These are phyloP conservation scores for Auricularia heimuer DNA, from an alignment of 768 basidiomycete species.

Conservation along the genomic window DNA sequence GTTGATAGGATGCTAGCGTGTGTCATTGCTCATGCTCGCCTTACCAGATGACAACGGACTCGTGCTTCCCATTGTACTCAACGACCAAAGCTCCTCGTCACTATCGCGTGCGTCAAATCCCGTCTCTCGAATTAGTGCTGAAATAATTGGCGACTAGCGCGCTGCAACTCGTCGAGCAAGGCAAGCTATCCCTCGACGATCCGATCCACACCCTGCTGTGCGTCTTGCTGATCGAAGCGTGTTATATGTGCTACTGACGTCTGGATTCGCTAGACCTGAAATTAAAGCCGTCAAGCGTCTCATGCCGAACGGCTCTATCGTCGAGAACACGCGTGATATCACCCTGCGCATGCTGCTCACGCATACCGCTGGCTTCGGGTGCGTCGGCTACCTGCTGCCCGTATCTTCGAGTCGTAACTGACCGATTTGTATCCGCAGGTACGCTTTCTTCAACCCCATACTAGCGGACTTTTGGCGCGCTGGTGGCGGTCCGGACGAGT, in stretches of 20 bases:
- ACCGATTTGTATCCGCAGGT: background rate
- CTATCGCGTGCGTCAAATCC: background rate
- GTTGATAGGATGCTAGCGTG: no score
- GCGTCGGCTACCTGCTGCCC: background rate
- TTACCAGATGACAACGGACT: background rate
- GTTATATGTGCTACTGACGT: no score
- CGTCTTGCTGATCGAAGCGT: no score
- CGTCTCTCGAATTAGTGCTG: no score
- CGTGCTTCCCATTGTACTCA: background rate
- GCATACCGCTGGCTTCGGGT: background rate
- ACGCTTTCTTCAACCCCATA: background rate
- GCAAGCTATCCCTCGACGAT: background rate
- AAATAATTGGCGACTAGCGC: background rate
- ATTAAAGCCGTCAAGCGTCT: background rate
- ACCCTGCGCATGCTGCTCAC: background rate
- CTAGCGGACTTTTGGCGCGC: background rate
- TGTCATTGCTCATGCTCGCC: no score
- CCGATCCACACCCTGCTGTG: background rate
- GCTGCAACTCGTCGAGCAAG: background rate
- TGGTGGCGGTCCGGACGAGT: background rate
- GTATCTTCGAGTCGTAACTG: no score
- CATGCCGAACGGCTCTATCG: background rate
- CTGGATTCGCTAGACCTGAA: no score
- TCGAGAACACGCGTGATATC: background rate
- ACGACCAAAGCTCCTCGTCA: background rate